phyloP scores from a whole-genome alignment of 495 filamentous ascomycete genomes.

The Tuber brumale region DNA sequence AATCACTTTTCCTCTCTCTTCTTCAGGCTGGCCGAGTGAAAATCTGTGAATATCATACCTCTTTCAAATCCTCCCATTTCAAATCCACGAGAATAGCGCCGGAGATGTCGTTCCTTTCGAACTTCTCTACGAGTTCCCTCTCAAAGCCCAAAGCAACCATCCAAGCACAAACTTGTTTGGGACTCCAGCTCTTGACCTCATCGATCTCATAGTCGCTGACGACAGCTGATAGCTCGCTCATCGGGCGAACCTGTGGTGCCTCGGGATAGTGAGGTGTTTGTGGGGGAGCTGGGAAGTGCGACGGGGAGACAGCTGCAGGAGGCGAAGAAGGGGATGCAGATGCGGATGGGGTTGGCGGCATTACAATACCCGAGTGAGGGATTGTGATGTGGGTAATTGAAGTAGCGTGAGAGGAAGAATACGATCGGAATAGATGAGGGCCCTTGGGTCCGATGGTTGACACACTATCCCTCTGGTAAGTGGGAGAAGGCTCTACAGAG shows the following conservation, averaged over 20 bases:
- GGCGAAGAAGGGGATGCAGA: conserved; percentile 42
- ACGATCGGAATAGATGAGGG: conserved; percentile 79
- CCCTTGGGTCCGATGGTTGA: conserved; percentile 72
- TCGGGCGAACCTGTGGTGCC: conserved; percentile 37
- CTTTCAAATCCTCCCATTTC: conserved; percentile 88
- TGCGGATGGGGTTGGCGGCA: conserved; percentile 41
- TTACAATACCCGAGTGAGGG: conserved; percentile 20
- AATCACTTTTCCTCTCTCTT: not conserved
- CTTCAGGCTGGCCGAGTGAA: not conserved
- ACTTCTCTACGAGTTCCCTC: conserved; percentile 65
- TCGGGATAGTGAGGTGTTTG: conserved; percentile 33
- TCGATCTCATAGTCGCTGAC: conserved; percentile 52
- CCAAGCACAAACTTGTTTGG: conserved; percentile 72
- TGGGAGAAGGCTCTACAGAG: conserved; percentile 30
- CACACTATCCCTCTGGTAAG: conserved; percentile 44
- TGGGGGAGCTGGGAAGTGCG: conserved; percentile 26
- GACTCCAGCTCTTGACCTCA: conserved; percentile 59
- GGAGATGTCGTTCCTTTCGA: conserved; percentile 82
- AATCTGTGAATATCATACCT: conserved; percentile 43
- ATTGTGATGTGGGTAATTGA: conserved; percentile 37
- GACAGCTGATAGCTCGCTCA: conserved; percentile 44
- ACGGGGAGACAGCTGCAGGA: conserved; percentile 40
- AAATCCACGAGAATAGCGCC: conserved; percentile 75
- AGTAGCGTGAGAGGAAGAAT: conserved; percentile 38
- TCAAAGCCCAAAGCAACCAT: conserved; percentile 70